Conservation (phyloP, 108 stramenopile species). For the Skeletonema costatum region DNA sequence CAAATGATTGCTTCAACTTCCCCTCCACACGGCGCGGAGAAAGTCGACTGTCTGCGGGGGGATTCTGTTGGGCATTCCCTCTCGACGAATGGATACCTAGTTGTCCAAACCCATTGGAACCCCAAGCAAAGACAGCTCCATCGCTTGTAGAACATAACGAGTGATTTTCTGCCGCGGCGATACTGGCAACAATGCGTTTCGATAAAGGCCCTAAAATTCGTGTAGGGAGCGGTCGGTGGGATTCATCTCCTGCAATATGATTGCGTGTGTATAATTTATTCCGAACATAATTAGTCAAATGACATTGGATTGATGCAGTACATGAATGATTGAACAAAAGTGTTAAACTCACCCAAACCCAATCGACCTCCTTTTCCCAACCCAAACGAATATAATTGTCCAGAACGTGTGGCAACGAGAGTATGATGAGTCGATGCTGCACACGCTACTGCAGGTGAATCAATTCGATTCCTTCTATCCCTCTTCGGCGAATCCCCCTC, state of each 20-base stretch:
- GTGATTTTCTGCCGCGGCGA: constrained; percentile 88
- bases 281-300: no score
- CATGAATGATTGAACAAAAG: not conserved
- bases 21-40: constrained; percentile 74
- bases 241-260: constrained; percentile 51
- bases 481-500: not conserved
- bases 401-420: constrained; percentile 63
- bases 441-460: constrained; percentile 67
- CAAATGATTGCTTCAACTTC: constrained; percentile 58
- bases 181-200: constrained; percentile 55
- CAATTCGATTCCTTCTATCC: constrained; percentile 18
- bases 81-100: constrained; percentile 39
- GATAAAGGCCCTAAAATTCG: constrained; percentile 65
- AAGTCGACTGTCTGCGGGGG: constrained; percentile 20
- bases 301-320: no score
- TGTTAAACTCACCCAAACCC: constrained; percentile 29
- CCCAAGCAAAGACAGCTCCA: constrained; percentile 78
- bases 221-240: constrained; percentile 65
- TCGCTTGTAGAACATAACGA: constrained; percentile 67
- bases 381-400: constrained; percentile 79
- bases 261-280: not conserved
- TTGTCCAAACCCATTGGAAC: constrained; percentile 86
- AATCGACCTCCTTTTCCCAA: constrained; percentile 81
- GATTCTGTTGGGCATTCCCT: no score
- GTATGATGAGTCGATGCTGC: constrained; percentile 84